These are phyloP conservation scores for Candida sithepensis DNA, from an alignment of 805 yeast genomes.

Conservation along the genomic window DNA sequence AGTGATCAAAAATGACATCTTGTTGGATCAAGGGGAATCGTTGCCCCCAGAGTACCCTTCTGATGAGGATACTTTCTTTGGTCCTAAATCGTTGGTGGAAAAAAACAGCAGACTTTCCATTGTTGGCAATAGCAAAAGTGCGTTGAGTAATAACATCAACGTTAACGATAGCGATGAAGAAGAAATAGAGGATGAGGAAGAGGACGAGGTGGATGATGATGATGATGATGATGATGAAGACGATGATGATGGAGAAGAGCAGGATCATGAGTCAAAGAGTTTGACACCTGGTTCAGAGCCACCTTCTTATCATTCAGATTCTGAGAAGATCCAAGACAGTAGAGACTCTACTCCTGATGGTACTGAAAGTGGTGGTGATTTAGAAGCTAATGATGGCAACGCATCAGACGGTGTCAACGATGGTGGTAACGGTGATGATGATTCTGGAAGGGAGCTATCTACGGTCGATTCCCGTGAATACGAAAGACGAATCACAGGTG, in stretches of 20 bases:
- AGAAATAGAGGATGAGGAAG: slow-evolving; percentile 1
- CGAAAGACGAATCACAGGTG: slow-evolving; percentile 14
- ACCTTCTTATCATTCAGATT: slow-evolving; percentile 25
- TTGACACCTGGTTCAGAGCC: slow-evolving; percentile 26
- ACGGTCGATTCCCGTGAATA: slow-evolving; percentile 16
- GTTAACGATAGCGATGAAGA: neutral
- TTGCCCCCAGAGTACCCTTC: slow-evolving; percentile 69
- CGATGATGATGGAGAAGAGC: neutral
- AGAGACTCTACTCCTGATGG: neutral
- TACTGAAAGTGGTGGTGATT: too few relatives aligned
- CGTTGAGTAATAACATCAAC: neutral
- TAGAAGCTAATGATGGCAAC: too few relatives aligned
- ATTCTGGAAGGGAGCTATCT: neutral
- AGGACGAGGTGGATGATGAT: neutral
- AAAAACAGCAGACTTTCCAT: neutral
- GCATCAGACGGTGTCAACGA: too few relatives aligned
- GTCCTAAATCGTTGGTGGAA: slow-evolving; percentile 30
- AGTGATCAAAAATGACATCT: slow-evolving; percentile 39
- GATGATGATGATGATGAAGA: neutral
- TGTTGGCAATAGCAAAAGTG: neutral
- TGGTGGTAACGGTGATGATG: neutral
- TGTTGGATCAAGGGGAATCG: slow-evolving; percentile 69
- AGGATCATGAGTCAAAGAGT: neutral
- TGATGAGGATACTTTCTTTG: slow-evolving; percentile 61
- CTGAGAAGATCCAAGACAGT: slow-evolving; percentile 3